Evolutionary conservation across 116 monocot species (phyloP).

Genomic region (Posidonia oceanica): DNA sequence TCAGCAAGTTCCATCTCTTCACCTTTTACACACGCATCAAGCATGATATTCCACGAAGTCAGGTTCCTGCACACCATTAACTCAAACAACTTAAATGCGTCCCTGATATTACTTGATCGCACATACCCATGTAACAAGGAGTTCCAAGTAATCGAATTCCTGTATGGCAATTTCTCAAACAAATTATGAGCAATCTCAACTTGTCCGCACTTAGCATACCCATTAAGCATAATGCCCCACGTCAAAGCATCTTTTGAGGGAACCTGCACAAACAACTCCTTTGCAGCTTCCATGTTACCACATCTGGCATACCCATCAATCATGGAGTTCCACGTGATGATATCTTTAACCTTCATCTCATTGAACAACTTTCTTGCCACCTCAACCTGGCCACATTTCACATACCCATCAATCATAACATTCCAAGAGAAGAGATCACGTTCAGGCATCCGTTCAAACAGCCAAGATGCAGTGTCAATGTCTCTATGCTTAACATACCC

Average conservation of each 20-base stretch:
- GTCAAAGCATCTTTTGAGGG: slow-evolving; percentile 41
- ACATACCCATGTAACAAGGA: slow-evolving; percentile 41
- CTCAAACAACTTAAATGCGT: slow-evolving; percentile 31
- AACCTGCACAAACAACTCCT: slow-evolving; percentile 35
- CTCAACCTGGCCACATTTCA: slow-evolving; percentile 54
- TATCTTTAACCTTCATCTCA: slow-evolving; percentile 34
- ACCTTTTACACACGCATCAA: slow-evolving; percentile 36
- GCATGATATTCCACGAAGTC: slow-evolving; percentile 42
- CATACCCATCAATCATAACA: slow-evolving; percentile 54
- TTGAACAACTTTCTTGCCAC: slow-evolving; percentile 53
- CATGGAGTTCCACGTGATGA: slow-evolving; percentile 50
- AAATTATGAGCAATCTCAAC: slow-evolving; percentile 34
- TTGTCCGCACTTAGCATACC: slow-evolving; percentile 22
- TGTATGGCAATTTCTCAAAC: slow-evolving; percentile 48
- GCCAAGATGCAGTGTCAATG: slow-evolving; percentile 11
- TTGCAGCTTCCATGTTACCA: slow-evolving; percentile 23
- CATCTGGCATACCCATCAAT: slow-evolving; percentile 45
- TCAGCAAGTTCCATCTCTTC: slow-evolving; percentile 24
- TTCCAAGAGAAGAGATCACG: slow-evolving; percentile 50
- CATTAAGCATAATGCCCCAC: slow-evolving; percentile 54
- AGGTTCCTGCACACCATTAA: slow-evolving; percentile 31
- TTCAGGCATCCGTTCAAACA: slow-evolving; percentile 42
- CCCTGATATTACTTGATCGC: slow-evolving; percentile 12
- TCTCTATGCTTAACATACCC: slow-evolving; percentile 37
- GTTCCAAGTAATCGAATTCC: slow-evolving; percentile 38